phyloP scores from a whole-genome alignment of 345 rosid genomes.

The Hibiscus trionum region DNA sequence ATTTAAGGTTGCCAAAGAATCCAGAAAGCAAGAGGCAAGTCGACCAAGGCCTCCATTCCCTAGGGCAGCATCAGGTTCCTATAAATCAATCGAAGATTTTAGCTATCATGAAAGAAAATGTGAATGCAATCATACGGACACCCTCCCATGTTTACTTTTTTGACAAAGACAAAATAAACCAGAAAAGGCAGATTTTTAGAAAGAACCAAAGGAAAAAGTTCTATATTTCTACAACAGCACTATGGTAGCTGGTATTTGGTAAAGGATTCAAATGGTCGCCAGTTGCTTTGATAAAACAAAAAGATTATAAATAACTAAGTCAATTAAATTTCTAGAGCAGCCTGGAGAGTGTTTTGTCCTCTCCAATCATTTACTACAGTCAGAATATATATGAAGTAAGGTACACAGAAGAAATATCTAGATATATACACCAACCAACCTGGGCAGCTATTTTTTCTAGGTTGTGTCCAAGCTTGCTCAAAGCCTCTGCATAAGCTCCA shows the following conservation, averaged over 20 bases:
- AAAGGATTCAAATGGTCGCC: background rate
- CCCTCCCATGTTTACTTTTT: background rate
- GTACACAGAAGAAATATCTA: background rate
- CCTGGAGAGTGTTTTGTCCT: background rate
- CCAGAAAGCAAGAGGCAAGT: too few species aligned
- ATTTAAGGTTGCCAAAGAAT: background rate
- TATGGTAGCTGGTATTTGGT: background rate
- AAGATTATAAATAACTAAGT: background rate
- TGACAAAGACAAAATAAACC: background rate
- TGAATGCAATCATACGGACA: background rate
- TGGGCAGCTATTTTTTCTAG: conserved; percentile 56
- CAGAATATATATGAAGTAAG: background rate
- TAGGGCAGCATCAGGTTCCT: conserved; percentile 90
- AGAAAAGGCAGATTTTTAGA: background rate
- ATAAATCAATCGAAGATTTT: conserved; percentile 11
- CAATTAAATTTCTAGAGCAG: background rate
- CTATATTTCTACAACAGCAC: background rate
- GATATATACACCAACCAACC: conserved; percentile 26
- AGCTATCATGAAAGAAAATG: background rate
- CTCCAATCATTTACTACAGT: background rate
- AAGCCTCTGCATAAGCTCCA: conserved; percentile 66
- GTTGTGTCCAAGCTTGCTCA: conserved; percentile 56
- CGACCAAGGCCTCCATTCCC: too few species aligned
- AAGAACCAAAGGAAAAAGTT: background rate
- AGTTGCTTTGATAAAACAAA: background rate